phyloP scores from a whole-genome alignment of 352 stramenopile genomes.

The Peronospora belbahrii region DNA sequence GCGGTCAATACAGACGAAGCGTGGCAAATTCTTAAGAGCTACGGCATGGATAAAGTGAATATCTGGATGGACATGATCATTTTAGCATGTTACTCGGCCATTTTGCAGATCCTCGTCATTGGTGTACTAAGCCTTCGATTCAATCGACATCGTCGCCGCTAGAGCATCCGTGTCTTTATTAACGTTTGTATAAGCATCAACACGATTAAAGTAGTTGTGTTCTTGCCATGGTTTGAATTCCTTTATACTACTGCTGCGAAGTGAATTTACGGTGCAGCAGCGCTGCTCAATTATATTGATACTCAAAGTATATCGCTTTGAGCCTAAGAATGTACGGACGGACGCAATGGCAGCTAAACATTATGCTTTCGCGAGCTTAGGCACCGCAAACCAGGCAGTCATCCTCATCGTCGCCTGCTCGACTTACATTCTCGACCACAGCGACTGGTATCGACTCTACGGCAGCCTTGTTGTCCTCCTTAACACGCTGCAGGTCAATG shows the following conservation, averaged over 20 bases:
- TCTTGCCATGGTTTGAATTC: constrained; percentile 4
- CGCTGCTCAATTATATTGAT: not conserved
- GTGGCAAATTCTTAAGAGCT: constrained; percentile 28
- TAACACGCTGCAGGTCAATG: constrained; percentile 37
- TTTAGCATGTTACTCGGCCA: constrained; percentile 37
- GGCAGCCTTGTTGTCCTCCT: constrained; percentile 18
- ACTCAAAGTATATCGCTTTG: too few species aligned
- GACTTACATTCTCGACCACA: constrained; percentile 38
- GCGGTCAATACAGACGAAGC: constrained; percentile 15
- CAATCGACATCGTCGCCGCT: constrained; percentile 26
- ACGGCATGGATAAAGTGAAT: constrained; percentile 55
- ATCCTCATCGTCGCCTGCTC: constrained; percentile 55
- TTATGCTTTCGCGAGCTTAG: constrained; percentile 20
- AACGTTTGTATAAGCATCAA: constrained; percentile 18
- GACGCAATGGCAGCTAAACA: not conserved
- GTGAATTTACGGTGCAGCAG: constrained; percentile 1
- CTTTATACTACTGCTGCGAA: constrained; percentile 19
- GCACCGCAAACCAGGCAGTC: constrained; percentile 75
- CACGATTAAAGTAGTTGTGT: not conserved
- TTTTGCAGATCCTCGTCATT: constrained; percentile 46
- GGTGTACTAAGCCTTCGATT: constrained; percentile 32
- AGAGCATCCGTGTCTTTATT: constrained; percentile 15
- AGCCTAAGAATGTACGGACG: not conserved
- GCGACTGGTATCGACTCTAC: not conserved
- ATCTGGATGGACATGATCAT: constrained; percentile 50